Evolutionary conservation across 495 filamentous ascomycete species (phyloP).

Genomic region (Hypoxylon cercidicola): DNA sequence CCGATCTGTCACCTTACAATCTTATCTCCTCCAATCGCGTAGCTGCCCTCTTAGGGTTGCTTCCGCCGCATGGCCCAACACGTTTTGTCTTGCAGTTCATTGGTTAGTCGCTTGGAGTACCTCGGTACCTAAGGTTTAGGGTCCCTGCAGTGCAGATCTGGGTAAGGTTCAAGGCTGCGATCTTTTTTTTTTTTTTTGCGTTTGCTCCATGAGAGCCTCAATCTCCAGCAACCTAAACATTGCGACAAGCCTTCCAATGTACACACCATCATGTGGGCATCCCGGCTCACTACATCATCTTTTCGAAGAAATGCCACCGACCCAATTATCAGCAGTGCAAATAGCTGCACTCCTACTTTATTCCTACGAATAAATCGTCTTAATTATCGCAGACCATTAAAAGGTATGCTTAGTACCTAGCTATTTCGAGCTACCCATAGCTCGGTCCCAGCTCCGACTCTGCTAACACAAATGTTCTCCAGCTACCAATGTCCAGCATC

Average conservation of each 20-base stretch:
- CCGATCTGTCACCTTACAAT: constrained; percentile 2
- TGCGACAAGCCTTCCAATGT: background rate
- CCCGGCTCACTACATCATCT: constrained; percentile 28
- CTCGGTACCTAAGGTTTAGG: constrained; percentile 9
- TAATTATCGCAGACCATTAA: constrained; percentile 20
- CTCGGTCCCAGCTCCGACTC: background rate
- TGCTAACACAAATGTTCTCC: constrained; percentile 6
- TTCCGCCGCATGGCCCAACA: constrained; percentile 2
- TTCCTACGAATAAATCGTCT: constrained; percentile 19
- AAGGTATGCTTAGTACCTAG: constrained; percentile 27
- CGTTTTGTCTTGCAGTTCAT: constrained; percentile 1
- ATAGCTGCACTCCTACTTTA: constrained; percentile 13
- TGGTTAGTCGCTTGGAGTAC: background rate
- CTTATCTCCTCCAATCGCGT: constrained; percentile 28
- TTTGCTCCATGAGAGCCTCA: constrained; percentile 21
- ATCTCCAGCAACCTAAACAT: background rate
- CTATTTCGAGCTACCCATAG: constrained; percentile 1
- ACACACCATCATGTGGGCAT: constrained; percentile 40
- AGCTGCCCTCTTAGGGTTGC: constrained; percentile 15
- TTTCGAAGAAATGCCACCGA: constrained; percentile 22
- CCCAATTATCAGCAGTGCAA: constrained; percentile 6
- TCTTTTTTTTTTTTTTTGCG: background rate
- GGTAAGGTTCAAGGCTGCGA: background rate
- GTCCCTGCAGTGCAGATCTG: constrained; percentile 27
- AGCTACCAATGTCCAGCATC: constrained; percentile 22